Conservation (phyloP, 805 yeast genomes). For the Nakazawaea siamensis region DNA sequence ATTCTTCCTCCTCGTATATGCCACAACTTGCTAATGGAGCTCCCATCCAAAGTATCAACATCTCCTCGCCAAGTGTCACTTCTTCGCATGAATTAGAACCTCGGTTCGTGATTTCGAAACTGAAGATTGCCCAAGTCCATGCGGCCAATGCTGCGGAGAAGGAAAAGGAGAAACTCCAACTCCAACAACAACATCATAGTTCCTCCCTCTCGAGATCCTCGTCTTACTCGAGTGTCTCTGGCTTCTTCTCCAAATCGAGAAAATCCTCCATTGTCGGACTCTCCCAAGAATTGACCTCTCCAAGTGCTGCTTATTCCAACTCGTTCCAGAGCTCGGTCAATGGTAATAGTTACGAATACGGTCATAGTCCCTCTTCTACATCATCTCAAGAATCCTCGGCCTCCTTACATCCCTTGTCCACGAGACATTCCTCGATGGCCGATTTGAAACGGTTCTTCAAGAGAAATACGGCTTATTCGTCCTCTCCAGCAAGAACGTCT, state of each 20-base stretch:
- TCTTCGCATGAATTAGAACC: conserved; percentile 63
- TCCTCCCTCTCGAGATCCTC: conserved; percentile 25
- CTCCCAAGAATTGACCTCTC: conserved; percentile 15
- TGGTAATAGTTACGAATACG: conserved; percentile 10
- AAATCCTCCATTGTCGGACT: conserved; percentile 30
- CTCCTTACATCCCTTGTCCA: conserved; percentile 30
- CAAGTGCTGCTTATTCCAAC: conserved; percentile 7
- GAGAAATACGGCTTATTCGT: conserved; percentile 22
- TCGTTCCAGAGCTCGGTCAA: conserved; percentile 5
- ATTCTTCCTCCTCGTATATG: conserved; percentile 22
- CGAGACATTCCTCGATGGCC: conserved; percentile 74
- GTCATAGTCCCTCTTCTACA: conserved; percentile 22
- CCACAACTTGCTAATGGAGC: conserved; percentile 52
- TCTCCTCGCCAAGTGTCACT: conserved; percentile 63
- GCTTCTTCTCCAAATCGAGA: conserved; percentile 40
- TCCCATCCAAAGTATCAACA: conserved; percentile 51
- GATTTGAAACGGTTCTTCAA: conserved; percentile 69
- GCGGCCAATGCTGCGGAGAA: conserved; percentile 30
- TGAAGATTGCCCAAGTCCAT: conserved; percentile 51
- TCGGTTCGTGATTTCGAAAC: conserved; percentile 76
- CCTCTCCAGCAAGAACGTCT: conserved; percentile 12
- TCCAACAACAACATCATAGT: conserved; percentile 5
- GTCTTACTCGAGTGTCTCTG: conserved; percentile 41
- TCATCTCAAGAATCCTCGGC: conserved; percentile 21
- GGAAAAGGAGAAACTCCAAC: conserved; percentile 12